phyloP scores from a whole-genome alignment of 192 early-diverging fungal species.

The Gamsiella multidivaricata region DNA sequence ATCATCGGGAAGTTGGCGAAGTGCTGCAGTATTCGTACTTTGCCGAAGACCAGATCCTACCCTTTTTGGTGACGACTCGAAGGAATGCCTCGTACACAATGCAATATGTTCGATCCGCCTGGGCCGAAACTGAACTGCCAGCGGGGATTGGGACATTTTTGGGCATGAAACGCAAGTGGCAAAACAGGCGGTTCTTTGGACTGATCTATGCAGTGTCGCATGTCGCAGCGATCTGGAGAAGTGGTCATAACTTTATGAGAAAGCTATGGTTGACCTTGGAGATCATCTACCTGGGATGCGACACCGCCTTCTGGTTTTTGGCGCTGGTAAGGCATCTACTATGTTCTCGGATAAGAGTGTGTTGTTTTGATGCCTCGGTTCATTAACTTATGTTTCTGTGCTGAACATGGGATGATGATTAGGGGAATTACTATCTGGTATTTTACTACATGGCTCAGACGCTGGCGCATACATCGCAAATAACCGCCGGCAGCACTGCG shows the following conservation, averaged over 20 bases:
- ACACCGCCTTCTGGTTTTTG: conserved; percentile 51
- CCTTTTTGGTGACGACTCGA: conserved; percentile 37
- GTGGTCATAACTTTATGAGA: conserved; percentile 35
- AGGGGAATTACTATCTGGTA: conserved; percentile 52
- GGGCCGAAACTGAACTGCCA: conserved; percentile 50
- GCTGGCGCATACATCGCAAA: conserved; percentile 11
- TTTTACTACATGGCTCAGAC: conserved; percentile 50
- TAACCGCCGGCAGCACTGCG: conserved; percentile 26
- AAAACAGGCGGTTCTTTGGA: conserved; percentile 49
- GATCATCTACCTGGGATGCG: conserved; percentile 51
- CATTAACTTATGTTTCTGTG: no score
- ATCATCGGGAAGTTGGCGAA: conserved; percentile 41
- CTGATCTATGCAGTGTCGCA: conserved; percentile 47
- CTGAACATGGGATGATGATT: background rate
- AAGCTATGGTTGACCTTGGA: conserved; percentile 50
- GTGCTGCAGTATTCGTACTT: conserved; percentile 46
- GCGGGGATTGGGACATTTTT: conserved; percentile 38
- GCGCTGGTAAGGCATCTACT: conserved; percentile 32
- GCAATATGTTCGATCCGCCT: conserved; percentile 49
- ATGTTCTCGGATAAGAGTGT: no score
- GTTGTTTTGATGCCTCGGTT: background rate
- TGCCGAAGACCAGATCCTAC: conserved; percentile 53
- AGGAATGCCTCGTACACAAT: conserved; percentile 32
- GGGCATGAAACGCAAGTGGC: conserved; percentile 55
- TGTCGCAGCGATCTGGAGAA: conserved; percentile 38